Percentiles rank a stretch among this genome's conserved stretches.
Conservation (phyloP, 2,329 filamentous ascomycete species). For the Colletotrichum simmondsii region DNA sequence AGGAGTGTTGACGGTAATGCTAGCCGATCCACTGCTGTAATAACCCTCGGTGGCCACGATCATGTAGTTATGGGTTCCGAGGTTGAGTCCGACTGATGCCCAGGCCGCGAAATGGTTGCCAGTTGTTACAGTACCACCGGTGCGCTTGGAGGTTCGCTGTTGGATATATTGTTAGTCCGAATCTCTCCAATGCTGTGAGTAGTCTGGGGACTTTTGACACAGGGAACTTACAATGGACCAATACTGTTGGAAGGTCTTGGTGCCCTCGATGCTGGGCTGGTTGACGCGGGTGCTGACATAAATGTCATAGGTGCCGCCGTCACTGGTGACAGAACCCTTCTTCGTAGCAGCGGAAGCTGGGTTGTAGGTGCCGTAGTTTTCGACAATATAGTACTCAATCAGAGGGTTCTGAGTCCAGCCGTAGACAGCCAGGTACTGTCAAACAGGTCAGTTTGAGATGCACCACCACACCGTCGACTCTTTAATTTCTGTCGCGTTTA, state of each 20-base stretch:
- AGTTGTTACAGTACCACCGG: constrained; percentile 60
- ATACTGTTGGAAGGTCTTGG: constrained; percentile 60
- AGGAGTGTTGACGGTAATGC: constrained; percentile 8
- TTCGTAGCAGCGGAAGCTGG: constrained; percentile 47
- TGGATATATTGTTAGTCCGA: neutral
- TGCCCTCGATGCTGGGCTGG: constrained; percentile 59
- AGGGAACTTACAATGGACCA: constrained; percentile 46
- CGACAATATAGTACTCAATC: constrained; percentile 54
- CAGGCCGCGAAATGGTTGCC: constrained; percentile 65
- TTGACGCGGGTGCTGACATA: constrained; percentile 49
- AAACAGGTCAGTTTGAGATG: neutral
- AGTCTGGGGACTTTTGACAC: no score
- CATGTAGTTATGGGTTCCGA: constrained; percentile 63
- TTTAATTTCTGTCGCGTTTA: neutral
- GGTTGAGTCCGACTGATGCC: constrained; percentile 55
- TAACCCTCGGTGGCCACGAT: constrained; percentile 58
- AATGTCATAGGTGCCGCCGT: constrained; percentile 50
- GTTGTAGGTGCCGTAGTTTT: constrained; percentile 56
- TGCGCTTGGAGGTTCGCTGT: constrained; percentile 49
- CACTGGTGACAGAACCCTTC: constrained; percentile 45
- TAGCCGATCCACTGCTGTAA: constrained; percentile 21
- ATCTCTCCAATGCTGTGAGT: neutral
- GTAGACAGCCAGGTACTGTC: constrained; percentile 58
- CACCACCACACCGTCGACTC: no score
- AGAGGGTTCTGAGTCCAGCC: constrained; percentile 52